phyloP scores from a whole-genome alignment of 225 moss, liverwort and hornwort species.

The Pseudoscleropodium purum region DNA sequence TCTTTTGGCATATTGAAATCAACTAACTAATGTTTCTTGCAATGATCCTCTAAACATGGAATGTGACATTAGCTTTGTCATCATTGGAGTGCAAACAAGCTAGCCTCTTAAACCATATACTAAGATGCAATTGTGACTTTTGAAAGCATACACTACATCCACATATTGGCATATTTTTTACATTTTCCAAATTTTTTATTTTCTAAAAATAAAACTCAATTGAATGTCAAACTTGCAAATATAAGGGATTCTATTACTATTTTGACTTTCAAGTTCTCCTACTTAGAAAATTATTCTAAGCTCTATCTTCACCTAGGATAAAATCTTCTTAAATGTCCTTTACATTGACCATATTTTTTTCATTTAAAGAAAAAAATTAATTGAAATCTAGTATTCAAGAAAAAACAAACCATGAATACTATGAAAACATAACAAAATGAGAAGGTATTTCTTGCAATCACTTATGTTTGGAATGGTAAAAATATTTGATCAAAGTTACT shows the following conservation, averaged over 20 bases:
- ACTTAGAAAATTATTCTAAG: background rate
- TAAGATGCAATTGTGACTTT: background rate
- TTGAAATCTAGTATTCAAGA: rapidly evolving
- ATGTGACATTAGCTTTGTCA: background rate
- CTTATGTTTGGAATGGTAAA: background rate
- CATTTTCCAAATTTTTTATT: background rate
- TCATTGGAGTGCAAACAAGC: background rate
- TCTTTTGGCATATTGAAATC: background rate
- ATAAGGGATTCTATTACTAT: background rate
- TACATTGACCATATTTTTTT: background rate
- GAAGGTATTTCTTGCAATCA: background rate
- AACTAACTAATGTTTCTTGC: too few relatives aligned
- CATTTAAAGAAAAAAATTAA: too few relatives aligned
- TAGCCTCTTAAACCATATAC: background rate
- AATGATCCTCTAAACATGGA: background rate
- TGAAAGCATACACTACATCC: background rate
- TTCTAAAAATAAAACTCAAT: background rate
- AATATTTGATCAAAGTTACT: background rate
- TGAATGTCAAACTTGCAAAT: background rate
- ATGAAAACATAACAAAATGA: background rate
- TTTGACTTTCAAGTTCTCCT: background rate
- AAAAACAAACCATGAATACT: rapidly evolving
- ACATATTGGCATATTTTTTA: background rate
- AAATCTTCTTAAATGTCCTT: background rate
- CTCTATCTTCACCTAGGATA: background rate